Base-by-base conservation (phyloP, 2,329 filamentous ascomycete species). In the Xylogone sp. region DNA sequence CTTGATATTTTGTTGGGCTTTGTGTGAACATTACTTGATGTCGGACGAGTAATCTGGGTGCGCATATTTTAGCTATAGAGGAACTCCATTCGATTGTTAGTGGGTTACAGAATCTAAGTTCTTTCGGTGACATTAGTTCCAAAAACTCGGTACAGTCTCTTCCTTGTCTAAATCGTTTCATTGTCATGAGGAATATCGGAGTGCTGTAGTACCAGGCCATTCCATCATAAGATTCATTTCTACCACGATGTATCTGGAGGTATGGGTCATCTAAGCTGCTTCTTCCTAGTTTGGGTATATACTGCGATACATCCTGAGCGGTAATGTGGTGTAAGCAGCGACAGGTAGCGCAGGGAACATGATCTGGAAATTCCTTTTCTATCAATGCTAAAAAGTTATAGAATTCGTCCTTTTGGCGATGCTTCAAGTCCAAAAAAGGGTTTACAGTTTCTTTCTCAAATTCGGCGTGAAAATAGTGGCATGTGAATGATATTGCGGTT, bases 341-440 rank as follows among this genome's bases (percentile, higher is more conserved):
- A 43, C 57, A 59, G 24, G 45, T 13, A 51, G 18, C 3, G 39
- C 55, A 58, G 16, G 45, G 50, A 39, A 56, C 24, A 24, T 21
- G 18, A 50, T 55, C 43, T 10, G 50, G 53, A n/a, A 56, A 42
- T 54, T 56, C 57, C n/a, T 50, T 21, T 21, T 46, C 52, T 24
- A 59, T 16, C n/a, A 59, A 46, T 9, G 51, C 42, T 16, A 54
- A 39, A 27, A 57, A 46, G n/a, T n/a, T n/a, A n/a, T n/a, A n/a
- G n/a, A n/a, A n/a, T n/a, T n/a, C n/a, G n/a, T n/a, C n/a, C n/a
- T n/a, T n/a, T n/a, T n/a, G n/a, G n/a, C n/a, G n/a, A n/a, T n/a
- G n/a, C n/a, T n/a, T n/a, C n/a, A n/a, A n/a, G n/a, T n/a, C n/a
- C n/a, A n/a, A n/a, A n/a, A n/a, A n/a, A n/a, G n/a, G n/a, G n/a